Percentiles rank a stretch among this genome's conserved stretches.
Evolutionary conservation across 2,329 filamentous ascomycete genomes (phyloP).

Genomic region (Diplodia intermedia): DNA sequence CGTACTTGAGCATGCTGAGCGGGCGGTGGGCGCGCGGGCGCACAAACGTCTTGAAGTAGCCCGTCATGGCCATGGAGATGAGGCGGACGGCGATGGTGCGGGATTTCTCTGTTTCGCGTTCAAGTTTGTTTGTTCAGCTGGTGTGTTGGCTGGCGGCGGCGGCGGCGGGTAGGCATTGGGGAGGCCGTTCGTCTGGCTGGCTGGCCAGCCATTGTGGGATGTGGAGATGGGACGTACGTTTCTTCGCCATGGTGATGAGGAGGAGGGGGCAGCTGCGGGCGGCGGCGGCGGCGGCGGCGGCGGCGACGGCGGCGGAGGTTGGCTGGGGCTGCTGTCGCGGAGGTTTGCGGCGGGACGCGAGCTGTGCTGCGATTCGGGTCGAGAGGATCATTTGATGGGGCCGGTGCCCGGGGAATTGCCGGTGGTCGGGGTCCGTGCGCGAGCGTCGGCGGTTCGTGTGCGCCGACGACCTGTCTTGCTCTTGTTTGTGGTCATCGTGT

Average conservation of each 20-base stretch:
- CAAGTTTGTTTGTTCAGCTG: too few relatives aligned
- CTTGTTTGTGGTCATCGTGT: neutral
- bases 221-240: neutral
- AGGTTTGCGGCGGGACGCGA: neutral
- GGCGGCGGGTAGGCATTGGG: neutral
- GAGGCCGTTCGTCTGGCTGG: too few relatives aligned
- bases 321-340: neutral
- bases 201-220: neutral
- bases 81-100: conserved; percentile 92
- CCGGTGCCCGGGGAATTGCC: neutral
- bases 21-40: conserved; percentile 81
- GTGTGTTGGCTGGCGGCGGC: too few relatives aligned
- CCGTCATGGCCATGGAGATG: conserved; percentile 97
- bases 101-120: conserved; percentile 65
- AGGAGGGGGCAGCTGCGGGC: too few relatives aligned
- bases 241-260: conserved; percentile 14
- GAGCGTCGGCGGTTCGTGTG: neutral
- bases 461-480: neutral
- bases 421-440: neutral
- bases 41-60: conserved; percentile 92
- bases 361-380: neutral
- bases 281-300: too few relatives aligned
- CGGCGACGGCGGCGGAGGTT: too few relatives aligned
- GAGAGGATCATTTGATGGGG: neutral
- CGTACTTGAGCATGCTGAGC: conserved; percentile 98